Percentiles rank a stretch among this genome's conserved stretches.
phyloP scores from a whole-genome alignment of 768 basidiomycete species.

The Pisolithus sp. region DNA sequence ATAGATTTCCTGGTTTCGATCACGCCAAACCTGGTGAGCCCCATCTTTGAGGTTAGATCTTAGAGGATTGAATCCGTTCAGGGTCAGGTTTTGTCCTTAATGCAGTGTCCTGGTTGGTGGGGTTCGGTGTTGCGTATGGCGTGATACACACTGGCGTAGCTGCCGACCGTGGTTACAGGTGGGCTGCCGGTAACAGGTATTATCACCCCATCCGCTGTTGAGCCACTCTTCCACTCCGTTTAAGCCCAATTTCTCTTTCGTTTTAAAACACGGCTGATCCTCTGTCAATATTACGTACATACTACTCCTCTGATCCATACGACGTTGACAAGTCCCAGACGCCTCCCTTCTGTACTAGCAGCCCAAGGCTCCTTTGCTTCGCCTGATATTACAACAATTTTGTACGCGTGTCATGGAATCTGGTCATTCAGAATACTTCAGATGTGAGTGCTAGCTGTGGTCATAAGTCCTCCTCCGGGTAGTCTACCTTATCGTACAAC shows the following conservation, averaged over 20 bases:
- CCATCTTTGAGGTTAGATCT: background rate
- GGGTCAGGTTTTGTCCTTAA: constrained; percentile 58
- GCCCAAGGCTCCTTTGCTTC: background rate
- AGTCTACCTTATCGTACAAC: constrained; percentile 78
- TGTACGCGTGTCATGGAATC: no score
- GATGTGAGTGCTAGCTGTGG: no score
- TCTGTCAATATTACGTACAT: no score
- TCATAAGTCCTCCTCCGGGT: constrained; percentile 47
- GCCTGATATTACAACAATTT: background rate
- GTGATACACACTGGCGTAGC: constrained; percentile 58
- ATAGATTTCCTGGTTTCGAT: constrained; percentile 44
- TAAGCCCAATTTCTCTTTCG: no score
- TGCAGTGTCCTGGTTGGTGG: constrained; percentile 53
- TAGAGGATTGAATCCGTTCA: constrained; percentile 21
- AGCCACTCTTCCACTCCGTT: background rate
- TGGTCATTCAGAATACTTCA: no score
- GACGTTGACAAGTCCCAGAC: background rate
- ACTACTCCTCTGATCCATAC: no score
- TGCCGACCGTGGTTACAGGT: constrained; percentile 43
- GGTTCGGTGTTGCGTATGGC: constrained; percentile 44
- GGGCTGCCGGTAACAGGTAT: constrained; percentile 74
- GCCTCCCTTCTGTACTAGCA: background rate
- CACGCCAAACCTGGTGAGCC: constrained; percentile 54
- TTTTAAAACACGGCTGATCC: no score
- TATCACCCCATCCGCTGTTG: constrained; percentile 37